Percentiles rank a stretch among this genome's conserved stretches.
Conservation (phyloP, 2,329 filamentous ascomycete species). For the Nothopassalora personata region DNA sequence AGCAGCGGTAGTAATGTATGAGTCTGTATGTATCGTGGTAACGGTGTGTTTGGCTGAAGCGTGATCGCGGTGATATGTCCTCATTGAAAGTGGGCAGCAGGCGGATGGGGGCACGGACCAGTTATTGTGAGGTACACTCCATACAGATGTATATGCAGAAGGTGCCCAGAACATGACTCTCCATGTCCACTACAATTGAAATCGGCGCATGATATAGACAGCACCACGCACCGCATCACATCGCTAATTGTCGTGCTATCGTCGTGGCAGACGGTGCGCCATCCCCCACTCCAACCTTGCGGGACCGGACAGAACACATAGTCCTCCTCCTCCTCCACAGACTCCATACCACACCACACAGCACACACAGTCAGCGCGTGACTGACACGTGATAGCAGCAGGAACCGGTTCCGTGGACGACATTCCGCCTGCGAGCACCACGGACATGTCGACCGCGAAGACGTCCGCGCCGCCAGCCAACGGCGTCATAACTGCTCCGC, state of each 20-base stretch:
- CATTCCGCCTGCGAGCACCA: conserved; percentile 25
- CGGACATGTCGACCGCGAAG: conserved; percentile 27
- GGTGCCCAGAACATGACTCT: too few species aligned
- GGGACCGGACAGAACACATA: background rate
- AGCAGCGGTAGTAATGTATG: background rate
- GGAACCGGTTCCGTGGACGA: conserved; percentile 8
- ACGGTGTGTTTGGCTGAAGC: background rate
- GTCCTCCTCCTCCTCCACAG: background rate
- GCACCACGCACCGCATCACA: background rate
- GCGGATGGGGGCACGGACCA: background rate
- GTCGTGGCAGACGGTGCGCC: background rate
- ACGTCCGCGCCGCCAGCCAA: conserved; percentile 31
- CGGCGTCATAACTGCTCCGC: conserved; percentile 35
- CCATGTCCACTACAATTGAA: background rate
- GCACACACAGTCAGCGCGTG: conserved; percentile 3
- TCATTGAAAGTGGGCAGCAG: background rate
- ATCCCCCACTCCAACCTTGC: background rate
- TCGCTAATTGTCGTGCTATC: background rate
- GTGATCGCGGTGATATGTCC: background rate
- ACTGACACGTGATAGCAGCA: conserved; percentile 14
- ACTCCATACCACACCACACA: background rate
- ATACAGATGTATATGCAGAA: too few species aligned
- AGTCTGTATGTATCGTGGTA: too few species aligned
- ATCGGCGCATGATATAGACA: background rate
- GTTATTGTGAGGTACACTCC: too few species aligned